These are phyloP conservation scores for Takakia lepidozioides DNA, from an alignment of 225 moss, liverwort and hornwort species.

Conservation along the genomic window DNA sequence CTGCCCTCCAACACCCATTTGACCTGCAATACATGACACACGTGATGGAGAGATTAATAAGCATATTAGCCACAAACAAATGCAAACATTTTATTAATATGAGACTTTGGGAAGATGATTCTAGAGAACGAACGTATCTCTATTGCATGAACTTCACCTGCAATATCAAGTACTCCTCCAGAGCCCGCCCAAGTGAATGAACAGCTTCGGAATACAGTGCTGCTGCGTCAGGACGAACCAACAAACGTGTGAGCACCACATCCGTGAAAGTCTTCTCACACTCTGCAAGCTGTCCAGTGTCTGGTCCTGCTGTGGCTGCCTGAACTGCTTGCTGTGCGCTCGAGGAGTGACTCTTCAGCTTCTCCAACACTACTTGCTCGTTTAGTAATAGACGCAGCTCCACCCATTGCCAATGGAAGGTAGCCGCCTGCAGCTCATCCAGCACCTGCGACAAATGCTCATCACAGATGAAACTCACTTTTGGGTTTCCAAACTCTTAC, in stretches of 20 bases:
- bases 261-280: slow-evolving; percentile 99
- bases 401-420: slow-evolving; percentile 99
- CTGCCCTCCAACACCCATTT: slow-evolving; percentile 93
- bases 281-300: slow-evolving; percentile 77
- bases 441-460: slow-evolving; percentile 42
- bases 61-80: too few species aligned
- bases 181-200: slow-evolving; percentile 71
- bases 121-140: background rate
- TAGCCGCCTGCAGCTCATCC: slow-evolving; percentile 97
- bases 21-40: too few species aligned
- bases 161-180: slow-evolving; percentile 91
- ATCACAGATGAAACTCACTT: too few species aligned
- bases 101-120: too few species aligned
- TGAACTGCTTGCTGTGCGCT: slow-evolving; percentile 82
- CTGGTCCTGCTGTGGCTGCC: slow-evolving; percentile 74
- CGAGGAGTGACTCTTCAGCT: slow-evolving; percentile 57
- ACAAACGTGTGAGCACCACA: slow-evolving; percentile 81
- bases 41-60: too few species aligned
- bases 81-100: too few species aligned
- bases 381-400: slow-evolving; percentile 87
- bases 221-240: slow-evolving; percentile 97
- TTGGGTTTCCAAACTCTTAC: too few species aligned
- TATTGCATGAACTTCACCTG: slow-evolving; percentile 42
- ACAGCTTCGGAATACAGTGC: slow-evolving; percentile 97
- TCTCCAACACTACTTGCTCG: slow-evolving; percentile 94